Percentiles rank a stretch among this genome's conserved stretches.
Conservation (phyloP, 208 protist genomes). For the Blechomonas ayalai region DNA sequence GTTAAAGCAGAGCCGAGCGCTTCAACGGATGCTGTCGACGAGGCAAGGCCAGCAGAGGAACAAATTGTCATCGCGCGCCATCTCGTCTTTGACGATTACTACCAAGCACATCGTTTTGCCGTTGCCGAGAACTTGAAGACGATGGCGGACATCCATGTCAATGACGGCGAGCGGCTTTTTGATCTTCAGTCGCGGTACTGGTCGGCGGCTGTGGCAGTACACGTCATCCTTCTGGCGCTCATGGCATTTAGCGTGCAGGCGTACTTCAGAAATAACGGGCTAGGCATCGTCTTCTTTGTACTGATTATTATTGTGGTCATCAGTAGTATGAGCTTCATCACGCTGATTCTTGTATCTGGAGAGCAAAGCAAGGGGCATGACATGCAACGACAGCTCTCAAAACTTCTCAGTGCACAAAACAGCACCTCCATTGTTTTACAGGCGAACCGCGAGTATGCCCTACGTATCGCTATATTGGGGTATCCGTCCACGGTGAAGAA, state of each 20-base stretch:
- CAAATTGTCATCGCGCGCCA: slow-evolving; percentile 6
- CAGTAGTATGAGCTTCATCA: no score
- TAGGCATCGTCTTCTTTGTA: no score
- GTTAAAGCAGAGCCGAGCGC: background rate
- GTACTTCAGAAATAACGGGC: no score
- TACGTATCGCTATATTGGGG: slow-evolving; percentile 3
- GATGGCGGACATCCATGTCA: background rate
- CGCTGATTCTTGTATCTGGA: no score
- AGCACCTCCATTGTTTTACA: background rate
- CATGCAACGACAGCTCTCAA: no score
- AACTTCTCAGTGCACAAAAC: background rate
- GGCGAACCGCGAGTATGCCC: slow-evolving; percentile 2
- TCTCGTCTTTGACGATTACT: slow-evolving; percentile 18
- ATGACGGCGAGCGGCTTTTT: background rate
- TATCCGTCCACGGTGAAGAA: background rate
- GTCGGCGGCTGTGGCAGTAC: no score
- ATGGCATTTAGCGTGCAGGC: no score
- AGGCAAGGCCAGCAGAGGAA: background rate
- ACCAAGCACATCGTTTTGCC: slow-evolving; percentile 4
- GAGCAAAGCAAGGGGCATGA: no score
- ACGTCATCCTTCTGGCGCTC: no score
- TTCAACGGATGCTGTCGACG: background rate
- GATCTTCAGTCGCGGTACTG: no score
- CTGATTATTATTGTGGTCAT: no score
- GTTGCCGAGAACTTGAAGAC: slow-evolving; percentile 1